Base-by-base conservation (phyloP, 108 stramenopile genomes). In the Skeletonema menzelii region DNA sequence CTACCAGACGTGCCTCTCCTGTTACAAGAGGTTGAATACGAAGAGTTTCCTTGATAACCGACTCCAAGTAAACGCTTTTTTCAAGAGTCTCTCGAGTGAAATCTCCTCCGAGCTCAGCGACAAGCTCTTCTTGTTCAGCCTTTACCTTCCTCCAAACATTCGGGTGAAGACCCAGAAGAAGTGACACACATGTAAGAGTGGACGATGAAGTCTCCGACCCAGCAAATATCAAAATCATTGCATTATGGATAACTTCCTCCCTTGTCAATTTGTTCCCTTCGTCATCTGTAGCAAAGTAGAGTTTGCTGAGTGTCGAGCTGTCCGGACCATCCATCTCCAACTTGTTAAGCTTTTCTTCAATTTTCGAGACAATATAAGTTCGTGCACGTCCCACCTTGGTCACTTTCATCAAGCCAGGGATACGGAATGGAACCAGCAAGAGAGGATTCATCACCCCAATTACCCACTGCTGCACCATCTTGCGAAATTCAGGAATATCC, bases 171-270 rank as follows among this genome's bases (percentile, higher is more conserved):
- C 71, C 77, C 37, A 85, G 56, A 17, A 82, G 65, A 8, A 79
- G 35, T 31, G 77, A 38, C 0, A 69, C 72, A 62, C 56, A 64
- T 31, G 84, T 75, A 35, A 82, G 56, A 17, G 81, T 82, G 19
- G 65, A 63, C 0, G 84, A 80, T 22, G 84, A 79, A 1, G 84
- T 85, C 56, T 85, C 81, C 0, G 72, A 61, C 4, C 84, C 81
- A 11, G 81, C 84, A 35, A 82, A 76, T 19, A 85, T 79, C 4
- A 85, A 46, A 11, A 82, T 27, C 42, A 82, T 56, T 28, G 77
- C 65, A 59, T 85, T 85, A 27, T 85, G 56, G 20, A 85, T 70
- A 1, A 85, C 73, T 56, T 85, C 73, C 0, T 72, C 64, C 11
- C 65, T 32, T 4, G 71, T 75, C 3, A 85, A 46, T 24, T 49